These are phyloP conservation scores for Phylloporus sp. DNA, from an alignment of 1,284 basidiomycete genomes.

Conservation along the genomic window DNA sequence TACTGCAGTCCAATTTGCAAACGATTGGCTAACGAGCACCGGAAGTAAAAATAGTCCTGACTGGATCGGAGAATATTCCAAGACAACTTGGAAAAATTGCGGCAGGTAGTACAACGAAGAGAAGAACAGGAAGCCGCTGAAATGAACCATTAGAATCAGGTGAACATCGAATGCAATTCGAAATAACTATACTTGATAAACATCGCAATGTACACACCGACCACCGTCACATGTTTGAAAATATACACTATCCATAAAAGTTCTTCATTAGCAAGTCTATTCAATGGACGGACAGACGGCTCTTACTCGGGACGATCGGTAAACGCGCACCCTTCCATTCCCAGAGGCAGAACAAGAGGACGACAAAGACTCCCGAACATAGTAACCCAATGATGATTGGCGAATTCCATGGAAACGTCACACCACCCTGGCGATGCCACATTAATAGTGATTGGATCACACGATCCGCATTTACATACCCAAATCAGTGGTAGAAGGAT, in stretches of 20 bases:
- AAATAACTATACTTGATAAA: conserved; percentile 56
- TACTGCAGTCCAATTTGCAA: conserved; percentile 58
- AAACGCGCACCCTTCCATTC: conserved; percentile 73
- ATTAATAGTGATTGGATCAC: conserved; percentile 6
- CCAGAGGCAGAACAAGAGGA: conserved; percentile 67
- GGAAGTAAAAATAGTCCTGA: conserved; percentile 40
- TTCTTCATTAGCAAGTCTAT: background rate
- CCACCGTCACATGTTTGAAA: conserved; percentile 71
- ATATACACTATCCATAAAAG: conserved; percentile 57
- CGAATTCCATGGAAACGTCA: conserved; percentile 71
- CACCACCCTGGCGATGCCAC: conserved; percentile 53
- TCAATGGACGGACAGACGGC: conserved; percentile 22
- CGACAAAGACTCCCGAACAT: conserved; percentile 56
- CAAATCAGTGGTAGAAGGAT: conserved; percentile 75
- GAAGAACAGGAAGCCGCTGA: conserved; percentile 62
- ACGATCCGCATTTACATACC: conserved; percentile 44
- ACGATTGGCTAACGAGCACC: conserved; percentile 57
- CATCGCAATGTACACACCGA: conserved; percentile 69
- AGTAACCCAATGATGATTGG: conserved; percentile 66
- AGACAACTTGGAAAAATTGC: conserved; percentile 75
- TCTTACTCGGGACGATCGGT: conserved; percentile 71
- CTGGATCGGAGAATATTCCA: conserved; percentile 47
- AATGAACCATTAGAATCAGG: background rate
- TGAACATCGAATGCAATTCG: background rate
- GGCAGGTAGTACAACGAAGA: conserved; percentile 69